Evolutionary conservation across 371 early-diverging fungal species (phyloP).

Genomic region (Fennellomyces sp.): DNA sequence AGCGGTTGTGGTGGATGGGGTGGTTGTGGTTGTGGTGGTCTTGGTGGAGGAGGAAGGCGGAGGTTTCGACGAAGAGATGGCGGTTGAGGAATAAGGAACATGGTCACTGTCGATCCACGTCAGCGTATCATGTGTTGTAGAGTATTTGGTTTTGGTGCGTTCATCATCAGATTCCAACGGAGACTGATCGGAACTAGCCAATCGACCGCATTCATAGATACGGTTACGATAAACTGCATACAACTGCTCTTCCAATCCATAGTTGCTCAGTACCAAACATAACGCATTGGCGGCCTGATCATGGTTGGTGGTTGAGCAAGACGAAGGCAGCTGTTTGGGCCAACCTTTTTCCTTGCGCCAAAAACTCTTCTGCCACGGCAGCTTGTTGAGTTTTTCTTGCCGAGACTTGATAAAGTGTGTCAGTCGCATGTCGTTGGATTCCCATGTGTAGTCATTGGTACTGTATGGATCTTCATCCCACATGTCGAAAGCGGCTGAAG

Average conservation of each 20-base stretch:
- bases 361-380: conserved; percentile 23
- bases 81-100: conserved; percentile 6
- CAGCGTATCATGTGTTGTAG: conserved; percentile 6
- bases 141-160: not conserved
- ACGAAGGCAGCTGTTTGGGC: conserved; percentile 53
- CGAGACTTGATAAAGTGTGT: conserved; percentile 34
- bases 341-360: conserved; percentile 47
- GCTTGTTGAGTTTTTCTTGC: conserved; percentile 16
- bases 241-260: conserved; percentile 49
- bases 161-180: not conserved
- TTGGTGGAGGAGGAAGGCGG: not conserved
- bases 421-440: conserved; percentile 51
- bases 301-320: conserved; percentile 54
- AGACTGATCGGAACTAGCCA: not conserved
- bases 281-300: conserved; percentile 58
- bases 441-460: conserved; percentile 56
- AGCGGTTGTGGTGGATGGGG: not conserved
- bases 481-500: conserved; percentile 44
- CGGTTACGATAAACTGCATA: conserved; percentile 47
- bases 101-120: conserved; percentile 29
- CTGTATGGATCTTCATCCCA: conserved; percentile 57
- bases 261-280: conserved; percentile 42
- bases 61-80: not conserved
- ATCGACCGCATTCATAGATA: conserved; percentile 54
- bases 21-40: not conserved